A percentile compares a stretch with the other conserved stretches of the same genome.
Conservation (phyloP, 495 filamentous ascomycete genomes). For the Aspergillus homomorphus region DNA sequence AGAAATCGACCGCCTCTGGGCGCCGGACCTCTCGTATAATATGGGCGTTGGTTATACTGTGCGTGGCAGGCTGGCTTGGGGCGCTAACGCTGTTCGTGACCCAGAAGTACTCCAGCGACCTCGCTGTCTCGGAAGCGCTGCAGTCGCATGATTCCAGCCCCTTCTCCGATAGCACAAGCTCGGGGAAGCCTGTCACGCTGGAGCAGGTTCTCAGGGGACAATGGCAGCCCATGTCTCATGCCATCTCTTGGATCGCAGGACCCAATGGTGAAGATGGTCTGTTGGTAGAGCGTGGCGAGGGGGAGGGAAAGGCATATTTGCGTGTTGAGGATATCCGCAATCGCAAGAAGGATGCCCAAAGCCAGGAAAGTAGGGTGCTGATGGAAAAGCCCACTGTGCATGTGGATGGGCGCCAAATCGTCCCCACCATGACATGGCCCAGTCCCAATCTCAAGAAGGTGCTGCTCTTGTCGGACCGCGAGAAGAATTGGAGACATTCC, state of each 20-base stretch:
- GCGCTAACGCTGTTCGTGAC: slow-evolving; percentile 73
- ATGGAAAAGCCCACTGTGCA: slow-evolving; percentile 67
- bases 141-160: slow-evolving; percentile 56
- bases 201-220: slow-evolving; percentile 71
- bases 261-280: slow-evolving; percentile 84
- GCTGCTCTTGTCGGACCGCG: slow-evolving; percentile 64
- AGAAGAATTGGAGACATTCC: slow-evolving; percentile 85
- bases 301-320: slow-evolving; percentile 62
- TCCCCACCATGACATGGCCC: slow-evolving; percentile 61
- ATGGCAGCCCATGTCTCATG: slow-evolving; percentile 67
- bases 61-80: slow-evolving; percentile 74
- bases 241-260: slow-evolving; percentile 84
- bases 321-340: slow-evolving; percentile 82
- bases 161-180: slow-evolving; percentile 59
- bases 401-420: slow-evolving; percentile 51
- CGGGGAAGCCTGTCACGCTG: slow-evolving; percentile 75
- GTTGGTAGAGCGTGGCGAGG: slow-evolving; percentile 62
- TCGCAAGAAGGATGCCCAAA: slow-evolving; percentile 43
- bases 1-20: slow-evolving; percentile 22
- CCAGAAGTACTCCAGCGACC: slow-evolving; percentile 34
- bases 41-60: slow-evolving; percentile 63
- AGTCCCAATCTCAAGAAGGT: slow-evolving; percentile 83
- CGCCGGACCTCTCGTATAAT: slow-evolving; percentile 57
- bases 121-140: slow-evolving; percentile 22
- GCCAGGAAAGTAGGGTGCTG: slow-evolving; percentile 57